Evolutionary conservation across 495 filamentous ascomycete species (phyloP).

Genomic region (Rostrohypoxylon terebratum): DNA sequence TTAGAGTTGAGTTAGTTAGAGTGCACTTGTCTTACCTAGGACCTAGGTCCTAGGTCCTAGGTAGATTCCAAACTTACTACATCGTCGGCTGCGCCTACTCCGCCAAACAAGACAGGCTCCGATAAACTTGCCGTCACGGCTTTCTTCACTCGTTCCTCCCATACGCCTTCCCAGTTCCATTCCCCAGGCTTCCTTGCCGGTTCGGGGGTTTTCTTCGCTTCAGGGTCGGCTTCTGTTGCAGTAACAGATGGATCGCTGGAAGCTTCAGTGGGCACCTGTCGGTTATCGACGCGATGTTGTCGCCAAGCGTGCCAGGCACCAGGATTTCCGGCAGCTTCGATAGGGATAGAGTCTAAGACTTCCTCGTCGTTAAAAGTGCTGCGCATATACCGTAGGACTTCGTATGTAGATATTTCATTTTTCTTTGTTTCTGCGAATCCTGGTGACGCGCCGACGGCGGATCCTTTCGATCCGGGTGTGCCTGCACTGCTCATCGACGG

Average conservation of each 20-base stretch:
- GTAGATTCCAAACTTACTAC: constrained; percentile 63
- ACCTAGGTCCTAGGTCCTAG: constrained; percentile 8
- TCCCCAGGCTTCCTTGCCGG: constrained; percentile 73
- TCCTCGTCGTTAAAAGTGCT: constrained; percentile 80
- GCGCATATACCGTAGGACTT: constrained; percentile 82
- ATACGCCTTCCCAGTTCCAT: constrained; percentile 97
- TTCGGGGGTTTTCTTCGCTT: constrained; percentile 21
- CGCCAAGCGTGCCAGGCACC: constrained; percentile 94
- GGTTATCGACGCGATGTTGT: constrained; percentile 66
- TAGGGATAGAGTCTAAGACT: constrained; percentile 80
- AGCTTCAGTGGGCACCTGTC: constrained; percentile 45
- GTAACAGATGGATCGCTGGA: constrained; percentile 4
- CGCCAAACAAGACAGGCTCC: constrained; percentile 80
- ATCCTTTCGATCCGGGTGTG: constrained; percentile 52
- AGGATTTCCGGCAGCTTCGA: constrained; percentile 85
- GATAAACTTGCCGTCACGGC: constrained; percentile 80
- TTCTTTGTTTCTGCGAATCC: constrained; percentile 43
- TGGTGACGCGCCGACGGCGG: constrained; percentile 43
- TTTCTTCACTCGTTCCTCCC: constrained; percentile 83
- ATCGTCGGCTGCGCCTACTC: constrained; percentile 71
- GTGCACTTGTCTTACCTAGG: neutral
- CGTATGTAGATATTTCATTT: constrained; percentile 62
- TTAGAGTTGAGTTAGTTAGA: constrained; percentile 12
- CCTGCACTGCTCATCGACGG: constrained; percentile 46
- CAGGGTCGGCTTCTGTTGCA: constrained; percentile 7